phyloP scores from a whole-genome alignment of 176 grass and related monocot genomes.

The Avena insularis region DNA sequence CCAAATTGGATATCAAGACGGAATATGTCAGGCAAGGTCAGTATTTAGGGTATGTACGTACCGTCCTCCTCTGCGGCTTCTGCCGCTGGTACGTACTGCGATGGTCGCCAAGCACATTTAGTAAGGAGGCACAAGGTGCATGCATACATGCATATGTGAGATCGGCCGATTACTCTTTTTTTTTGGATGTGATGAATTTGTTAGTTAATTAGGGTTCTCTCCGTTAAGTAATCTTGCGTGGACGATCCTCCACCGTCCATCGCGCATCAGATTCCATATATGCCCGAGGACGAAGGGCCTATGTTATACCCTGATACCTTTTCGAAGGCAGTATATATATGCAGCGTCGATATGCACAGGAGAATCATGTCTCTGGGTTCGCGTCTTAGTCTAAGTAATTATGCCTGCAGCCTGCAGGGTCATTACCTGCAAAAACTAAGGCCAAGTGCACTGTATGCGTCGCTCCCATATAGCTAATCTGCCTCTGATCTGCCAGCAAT shows the following conservation, averaged over 20 bases:
- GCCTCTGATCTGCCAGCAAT: constrained; percentile 34
- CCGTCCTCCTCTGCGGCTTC: not conserved
- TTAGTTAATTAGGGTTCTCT: not conserved
- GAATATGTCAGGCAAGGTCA: constrained; percentile 37
- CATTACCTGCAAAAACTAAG: not conserved
- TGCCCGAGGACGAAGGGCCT: not conserved
- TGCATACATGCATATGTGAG: not conserved
- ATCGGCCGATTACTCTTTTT: not conserved
- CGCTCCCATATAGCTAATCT: not conserved
- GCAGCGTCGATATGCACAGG: not conserved
- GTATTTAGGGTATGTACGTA: constrained; percentile 18
- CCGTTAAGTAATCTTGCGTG: not conserved
- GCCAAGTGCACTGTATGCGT: not conserved
- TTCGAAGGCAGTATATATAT: not conserved
- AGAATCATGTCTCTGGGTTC: constrained; percentile 25
- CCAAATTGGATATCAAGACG: constrained; percentile 14
- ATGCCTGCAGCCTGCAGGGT: not conserved
- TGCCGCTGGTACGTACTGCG: not conserved
- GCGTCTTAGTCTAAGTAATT: constrained; percentile 18
- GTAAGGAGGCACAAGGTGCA: not conserved
- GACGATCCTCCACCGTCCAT: not conserved
- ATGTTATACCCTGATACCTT: not conserved
- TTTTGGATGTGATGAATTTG: not conserved
- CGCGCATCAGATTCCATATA: not conserved
- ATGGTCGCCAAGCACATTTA: not conserved